Evolutionary conservation across 2,329 filamentous ascomycete species (phyloP), one percentile per base, ranked within the genome.

Genomic region (Sarocladiaceae sp.): DNA sequence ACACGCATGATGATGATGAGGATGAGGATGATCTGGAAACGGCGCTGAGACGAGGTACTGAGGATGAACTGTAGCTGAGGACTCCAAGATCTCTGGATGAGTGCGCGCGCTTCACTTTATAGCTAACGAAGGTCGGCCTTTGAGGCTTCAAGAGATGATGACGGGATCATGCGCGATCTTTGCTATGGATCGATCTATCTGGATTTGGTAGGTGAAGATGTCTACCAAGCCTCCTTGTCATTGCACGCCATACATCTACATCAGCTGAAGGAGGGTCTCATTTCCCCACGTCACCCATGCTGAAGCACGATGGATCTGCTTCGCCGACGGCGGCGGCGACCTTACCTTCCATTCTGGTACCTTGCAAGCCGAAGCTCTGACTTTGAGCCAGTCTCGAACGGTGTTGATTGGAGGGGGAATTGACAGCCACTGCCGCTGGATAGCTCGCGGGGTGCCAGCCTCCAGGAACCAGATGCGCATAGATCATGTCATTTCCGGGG

Each of bases 301-400:
- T n/a, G 6, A 41, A 15, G 9, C 15, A 29, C 21, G 23, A 41
- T 27, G 24, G n/a, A 7, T 10, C 9, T 19, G 37, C 37, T 15
- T 27, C 20, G 23, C 9, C 3, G 16, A 3, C 21, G 15, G n/a
- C 13, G 18, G n/a, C 7, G 5, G 10, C 19, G 19, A 4, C 21
- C 24, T 29, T 19, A 41, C 37, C 37, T 41, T 41, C 37, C 37
- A 13, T 21, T 41, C 37, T 41, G 37, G 37, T 41, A 41, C 37
- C 21, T 41, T 21, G 13, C 19, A 7, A 23, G 37, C 37, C 37
- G 37, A 19, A 24, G 4, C 18, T 39, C 19, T 19, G 7, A n/a
- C 6, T 15, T 24, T 11, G 16, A n/a, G n/a, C 20, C 13, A 39
- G 34, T 24, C 26, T 24, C 26, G 26, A 29, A 13, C 13, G 26